Evolutionary conservation across 192 early-diverging fungal genomes (phyloP).

Genomic region (Obelidium mucronatum): DNA sequence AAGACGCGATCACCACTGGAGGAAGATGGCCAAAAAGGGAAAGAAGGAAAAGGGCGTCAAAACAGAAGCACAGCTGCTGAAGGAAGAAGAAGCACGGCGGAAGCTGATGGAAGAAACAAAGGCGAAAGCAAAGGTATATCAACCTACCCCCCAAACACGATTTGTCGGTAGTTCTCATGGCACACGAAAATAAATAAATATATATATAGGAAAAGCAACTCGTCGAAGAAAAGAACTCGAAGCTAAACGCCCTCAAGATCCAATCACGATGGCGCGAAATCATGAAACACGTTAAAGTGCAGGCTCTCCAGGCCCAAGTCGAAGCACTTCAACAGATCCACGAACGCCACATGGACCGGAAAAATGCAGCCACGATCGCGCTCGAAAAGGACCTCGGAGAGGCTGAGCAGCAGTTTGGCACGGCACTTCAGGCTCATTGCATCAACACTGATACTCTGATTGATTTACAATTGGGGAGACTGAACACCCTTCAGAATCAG

Average conservation of each 20-base stretch:
- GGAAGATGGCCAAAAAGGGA: slow-evolving; percentile 49
- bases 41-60: slow-evolving; percentile 62
- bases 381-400: slow-evolving; percentile 53
- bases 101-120: slow-evolving; percentile 56
- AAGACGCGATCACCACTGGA: not conserved
- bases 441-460: slow-evolving; percentile 64
- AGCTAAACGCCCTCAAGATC: slow-evolving; percentile 64
- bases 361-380: slow-evolving; percentile 46
- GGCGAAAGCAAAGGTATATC: slow-evolving; percentile 56
- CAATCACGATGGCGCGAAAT: slow-evolving; percentile 67
- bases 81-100: slow-evolving; percentile 59
- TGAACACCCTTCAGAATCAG: slow-evolving; percentile 51
- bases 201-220: slow-evolving; percentile 50
- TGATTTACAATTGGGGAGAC: slow-evolving; percentile 56
- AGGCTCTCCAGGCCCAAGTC: slow-evolving; percentile 50
- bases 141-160: not conserved
- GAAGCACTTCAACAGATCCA: slow-evolving; percentile 57
- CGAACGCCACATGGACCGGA: slow-evolving; percentile 59
- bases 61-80: slow-evolving; percentile 52
- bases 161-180: not conserved
- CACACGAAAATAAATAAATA: not conserved
- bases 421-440: slow-evolving; percentile 62
- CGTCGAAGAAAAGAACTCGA: slow-evolving; percentile 60
- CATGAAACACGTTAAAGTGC: slow-evolving; percentile 65
- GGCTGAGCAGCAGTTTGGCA: slow-evolving; percentile 63